Evolutionary conservation across 768 basidiomycete species (phyloP).

Genomic region (Leccinum imitatum): DNA sequence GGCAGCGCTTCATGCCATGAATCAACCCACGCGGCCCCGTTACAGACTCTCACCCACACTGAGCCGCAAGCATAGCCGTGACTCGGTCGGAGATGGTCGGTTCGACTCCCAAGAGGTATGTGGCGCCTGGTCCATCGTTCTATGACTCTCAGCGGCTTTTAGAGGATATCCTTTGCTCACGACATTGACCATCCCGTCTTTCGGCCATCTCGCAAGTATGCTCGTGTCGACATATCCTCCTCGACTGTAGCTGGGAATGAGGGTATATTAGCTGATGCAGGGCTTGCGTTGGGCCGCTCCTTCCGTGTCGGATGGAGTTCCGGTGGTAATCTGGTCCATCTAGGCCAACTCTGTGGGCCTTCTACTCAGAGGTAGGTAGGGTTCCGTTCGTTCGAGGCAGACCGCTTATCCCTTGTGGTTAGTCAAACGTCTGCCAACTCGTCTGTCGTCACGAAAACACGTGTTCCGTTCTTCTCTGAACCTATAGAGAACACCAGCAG

Average conservation of each 20-base stretch:
- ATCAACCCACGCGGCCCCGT: slow-evolving; percentile 38
- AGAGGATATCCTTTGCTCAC: slow-evolving; percentile 82
- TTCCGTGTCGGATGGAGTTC: slow-evolving; percentile 93
- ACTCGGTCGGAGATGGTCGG: slow-evolving; percentile 73
- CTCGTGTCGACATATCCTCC: slow-evolving; percentile 65
- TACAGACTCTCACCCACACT: slow-evolving; percentile 38
- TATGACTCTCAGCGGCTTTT: slow-evolving; percentile 7
- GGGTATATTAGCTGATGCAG: slow-evolving; percentile 72
- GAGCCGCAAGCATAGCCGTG: slow-evolving; percentile 73
- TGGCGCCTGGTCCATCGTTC: slow-evolving; percentile 12
- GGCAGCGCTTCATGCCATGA: slow-evolving; percentile 57
- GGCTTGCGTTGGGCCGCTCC: slow-evolving; percentile 80
- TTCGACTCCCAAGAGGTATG: slow-evolving; percentile 61
- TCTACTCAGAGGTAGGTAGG: slow-evolving; percentile 49
- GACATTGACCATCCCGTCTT: slow-evolving; percentile 65
- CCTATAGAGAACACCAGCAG: slow-evolving; percentile 34
- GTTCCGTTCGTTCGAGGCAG: slow-evolving; percentile 3
- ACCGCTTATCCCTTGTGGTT: slow-evolving; percentile 10
- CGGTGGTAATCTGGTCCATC: slow-evolving; percentile 68
- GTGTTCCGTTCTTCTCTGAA: slow-evolving; percentile 41
- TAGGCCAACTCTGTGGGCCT: slow-evolving; percentile 72
- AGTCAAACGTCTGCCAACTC: slow-evolving; percentile 62
- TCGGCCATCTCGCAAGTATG: slow-evolving; percentile 78
- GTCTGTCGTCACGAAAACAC: slow-evolving; percentile 54
- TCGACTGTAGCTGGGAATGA: slow-evolving; percentile 68